Conservation (phyloP, 495 filamentous ascomycete genomes). For the Annulohypoxylon moriforme region DNA sequence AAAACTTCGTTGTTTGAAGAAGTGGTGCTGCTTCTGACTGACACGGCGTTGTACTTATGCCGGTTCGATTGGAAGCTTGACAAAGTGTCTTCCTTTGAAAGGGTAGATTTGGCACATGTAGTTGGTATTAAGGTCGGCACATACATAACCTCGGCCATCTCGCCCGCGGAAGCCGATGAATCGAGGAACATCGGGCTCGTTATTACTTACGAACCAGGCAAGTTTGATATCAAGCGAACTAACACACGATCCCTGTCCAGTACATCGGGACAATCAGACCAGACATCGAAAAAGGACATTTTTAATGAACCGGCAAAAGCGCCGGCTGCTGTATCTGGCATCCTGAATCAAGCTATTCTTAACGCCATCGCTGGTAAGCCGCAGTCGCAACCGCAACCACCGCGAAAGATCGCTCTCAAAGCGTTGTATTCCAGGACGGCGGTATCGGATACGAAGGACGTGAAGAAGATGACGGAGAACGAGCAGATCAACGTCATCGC, state of each 20-base stretch:
- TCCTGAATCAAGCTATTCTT: conserved; percentile 41
- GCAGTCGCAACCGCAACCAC: conserved; percentile 37
- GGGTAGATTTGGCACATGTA: conserved; percentile 81
- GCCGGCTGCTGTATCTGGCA: conserved; percentile 21
- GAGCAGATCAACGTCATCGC: conserved; percentile 79
- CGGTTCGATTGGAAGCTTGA: conserved; percentile 92
- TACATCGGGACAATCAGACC: conserved; percentile 50
- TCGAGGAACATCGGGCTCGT: conserved; percentile 84
- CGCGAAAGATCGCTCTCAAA: conserved; percentile 66
- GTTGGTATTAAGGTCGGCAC: conserved; percentile 77
- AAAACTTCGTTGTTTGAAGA: conserved; percentile 84
- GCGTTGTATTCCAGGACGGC: conserved; percentile 67
- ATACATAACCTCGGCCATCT: conserved; percentile 89
- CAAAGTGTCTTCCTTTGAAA: conserved; percentile 89
- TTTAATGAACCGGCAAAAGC: conserved; percentile 25
- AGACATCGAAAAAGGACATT: conserved; percentile 30
- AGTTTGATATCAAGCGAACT: conserved; percentile 73
- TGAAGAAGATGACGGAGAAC: conserved; percentile 67
- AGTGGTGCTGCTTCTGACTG: conserved; percentile 84
- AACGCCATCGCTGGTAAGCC: conserved; percentile 43
- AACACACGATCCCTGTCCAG: conserved; percentile 87
- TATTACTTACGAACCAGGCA: conserved; percentile 76
- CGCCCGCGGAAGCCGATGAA: conserved; percentile 77
- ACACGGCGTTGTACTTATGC: conserved; percentile 84
- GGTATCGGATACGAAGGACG: conserved; percentile 56